phyloP scores from a whole-genome alignment of 176 grass and related monocot species.

The Pharus latifolius region DNA sequence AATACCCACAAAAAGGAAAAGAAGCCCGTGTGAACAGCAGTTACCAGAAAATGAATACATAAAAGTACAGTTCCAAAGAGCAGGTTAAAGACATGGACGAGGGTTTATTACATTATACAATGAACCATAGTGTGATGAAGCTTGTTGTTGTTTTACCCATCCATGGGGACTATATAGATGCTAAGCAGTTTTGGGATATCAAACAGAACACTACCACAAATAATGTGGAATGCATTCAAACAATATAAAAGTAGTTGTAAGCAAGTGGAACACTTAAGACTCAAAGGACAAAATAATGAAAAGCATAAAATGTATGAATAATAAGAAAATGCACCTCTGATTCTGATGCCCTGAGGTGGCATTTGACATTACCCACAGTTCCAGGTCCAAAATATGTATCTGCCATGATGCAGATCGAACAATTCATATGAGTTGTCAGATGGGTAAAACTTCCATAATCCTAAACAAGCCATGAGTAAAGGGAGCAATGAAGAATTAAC shows the following conservation, averaged over 20 bases:
- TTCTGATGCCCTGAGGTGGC: constrained; percentile 59
- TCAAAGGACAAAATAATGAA: neutral
- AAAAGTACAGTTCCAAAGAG: too few species aligned
- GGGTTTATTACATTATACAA: too few species aligned
- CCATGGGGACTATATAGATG: too few species aligned
- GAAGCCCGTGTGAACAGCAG: too few species aligned
- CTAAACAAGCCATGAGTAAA: neutral
- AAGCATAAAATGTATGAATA: neutral
- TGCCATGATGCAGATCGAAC: constrained; percentile 19
- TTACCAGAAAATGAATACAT: too few species aligned
- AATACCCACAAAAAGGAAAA: too few species aligned
- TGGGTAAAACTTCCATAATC: neutral
- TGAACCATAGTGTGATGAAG: too few species aligned
- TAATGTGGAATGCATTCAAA: neutral
- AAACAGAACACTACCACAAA: too few species aligned
- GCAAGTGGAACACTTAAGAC: neutral
- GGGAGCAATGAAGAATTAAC: neutral
- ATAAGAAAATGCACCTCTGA: constrained; percentile 51
- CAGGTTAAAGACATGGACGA: too few species aligned
- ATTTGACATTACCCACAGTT: constrained; percentile 91
- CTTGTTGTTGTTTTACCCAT: too few species aligned
- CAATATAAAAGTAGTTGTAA: neutral
- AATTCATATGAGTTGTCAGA: neutral
- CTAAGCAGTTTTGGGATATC: too few species aligned
- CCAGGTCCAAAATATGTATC: constrained; percentile 82